phyloP scores from a whole-genome alignment of 2,329 filamentous ascomycete genomes.

The Trichophyton benhamiae region DNA sequence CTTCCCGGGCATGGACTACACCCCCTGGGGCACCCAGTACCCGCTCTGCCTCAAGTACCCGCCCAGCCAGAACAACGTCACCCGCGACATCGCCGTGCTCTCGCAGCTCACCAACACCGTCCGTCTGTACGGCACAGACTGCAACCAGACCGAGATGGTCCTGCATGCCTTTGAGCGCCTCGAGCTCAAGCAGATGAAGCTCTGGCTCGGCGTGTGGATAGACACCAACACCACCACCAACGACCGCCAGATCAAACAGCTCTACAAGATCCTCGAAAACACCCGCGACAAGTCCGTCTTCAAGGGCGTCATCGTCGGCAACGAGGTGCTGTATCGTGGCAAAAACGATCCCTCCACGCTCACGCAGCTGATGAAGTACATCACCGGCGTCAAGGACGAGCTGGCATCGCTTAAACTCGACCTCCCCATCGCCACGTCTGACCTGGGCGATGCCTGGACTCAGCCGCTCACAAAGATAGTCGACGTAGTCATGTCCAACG shows the following conservation, averaged over 20 bases:
- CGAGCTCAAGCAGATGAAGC: conserved; percentile 60
- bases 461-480: conserved; percentile 53
- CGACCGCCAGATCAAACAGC: conserved; percentile 63
- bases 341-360: conserved; percentile 50
- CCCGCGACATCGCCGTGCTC: conserved; percentile 77
- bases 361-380: conserved; percentile 48
- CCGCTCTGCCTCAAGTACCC: conserved; percentile 66
- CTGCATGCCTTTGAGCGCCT: conserved; percentile 68
- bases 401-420: conserved; percentile 53
- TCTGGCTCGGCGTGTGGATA: conserved; percentile 94
- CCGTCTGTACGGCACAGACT: conserved; percentile 87
- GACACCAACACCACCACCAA: conserved; percentile 76
- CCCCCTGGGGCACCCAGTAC: conserved; percentile 80
- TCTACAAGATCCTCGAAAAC: conserved; percentile 67
- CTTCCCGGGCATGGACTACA: conserved; percentile 92
- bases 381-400: conserved; percentile 59
- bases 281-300: conserved; percentile 36
- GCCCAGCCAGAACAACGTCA: conserved; percentile 87
- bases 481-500: conserved; percentile 90
- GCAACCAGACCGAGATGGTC: conserved; percentile 93
- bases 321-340: conserved; percentile 49
- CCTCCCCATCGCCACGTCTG: conserved; percentile 72
- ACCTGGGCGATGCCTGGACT: conserved; percentile 82
- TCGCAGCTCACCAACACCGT: conserved; percentile 81
- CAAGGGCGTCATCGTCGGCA: conserved; percentile 51